Conservation (phyloP, 1,139 yeast genomes). For the Magnusiomyces magnusii region DNA sequence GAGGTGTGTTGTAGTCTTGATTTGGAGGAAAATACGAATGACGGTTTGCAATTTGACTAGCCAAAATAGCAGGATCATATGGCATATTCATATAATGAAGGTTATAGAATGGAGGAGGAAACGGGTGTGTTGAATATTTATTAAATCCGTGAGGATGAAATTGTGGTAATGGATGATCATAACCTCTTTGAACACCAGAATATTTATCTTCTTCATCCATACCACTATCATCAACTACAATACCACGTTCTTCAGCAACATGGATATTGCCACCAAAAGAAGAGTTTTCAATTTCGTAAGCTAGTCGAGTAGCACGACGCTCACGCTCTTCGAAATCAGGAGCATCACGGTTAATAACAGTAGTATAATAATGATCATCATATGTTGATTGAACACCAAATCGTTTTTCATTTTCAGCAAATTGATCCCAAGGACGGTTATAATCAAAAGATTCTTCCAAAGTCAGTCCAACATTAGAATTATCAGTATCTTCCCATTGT, state of each 20-base stretch:
- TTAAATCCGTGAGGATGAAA: conserved; percentile 32
- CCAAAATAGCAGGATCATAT: conserved; percentile 67
- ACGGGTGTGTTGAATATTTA: conserved; percentile 56
- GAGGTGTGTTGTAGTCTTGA: no score
- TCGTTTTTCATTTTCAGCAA: conserved; percentile 76
- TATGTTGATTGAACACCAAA: conserved; percentile 84
- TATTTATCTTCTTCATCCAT: conserved; percentile 94
- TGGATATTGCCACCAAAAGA: conserved; percentile 62
- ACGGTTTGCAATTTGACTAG: conserved; percentile 30
- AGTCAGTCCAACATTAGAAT: conserved; percentile 27
- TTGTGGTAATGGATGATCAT: conserved; percentile 1
- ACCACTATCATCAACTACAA: conserved; percentile 70
- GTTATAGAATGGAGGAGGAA: conserved; percentile 39
- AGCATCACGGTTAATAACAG: conserved; percentile 64
- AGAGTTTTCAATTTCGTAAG: conserved; percentile 72
- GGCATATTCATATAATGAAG: conserved; percentile 21
- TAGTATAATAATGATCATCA: conserved; percentile 87
- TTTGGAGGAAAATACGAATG: conserved; percentile 1
- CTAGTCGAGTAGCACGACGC: conserved; percentile 67
- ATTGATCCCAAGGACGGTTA: conserved; percentile 72
- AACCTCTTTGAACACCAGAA: conserved; percentile 65
- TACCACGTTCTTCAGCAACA: conserved; percentile 86
- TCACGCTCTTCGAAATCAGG: conserved; percentile 65
- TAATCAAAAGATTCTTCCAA: conserved; percentile 34
- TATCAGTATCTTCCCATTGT: conserved; percentile 76